Conservation (phyloP, 2,329 filamentous ascomycete genomes). For the Paraphoma sp. region DNA sequence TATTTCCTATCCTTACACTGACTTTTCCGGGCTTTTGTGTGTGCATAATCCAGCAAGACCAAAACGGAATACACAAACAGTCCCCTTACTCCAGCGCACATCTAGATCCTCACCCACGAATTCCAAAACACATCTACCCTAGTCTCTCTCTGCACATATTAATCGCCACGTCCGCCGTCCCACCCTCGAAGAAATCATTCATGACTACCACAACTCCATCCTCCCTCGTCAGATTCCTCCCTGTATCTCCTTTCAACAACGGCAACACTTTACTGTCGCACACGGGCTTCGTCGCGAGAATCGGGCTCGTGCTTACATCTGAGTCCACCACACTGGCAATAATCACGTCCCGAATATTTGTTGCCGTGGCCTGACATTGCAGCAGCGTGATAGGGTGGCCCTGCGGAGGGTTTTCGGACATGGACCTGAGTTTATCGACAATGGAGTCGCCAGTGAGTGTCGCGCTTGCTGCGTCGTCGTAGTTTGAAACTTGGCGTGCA, state of each 20-base stretch:
- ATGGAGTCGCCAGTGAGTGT: constrained; percentile 40
- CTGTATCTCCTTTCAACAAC: constrained; percentile 53
- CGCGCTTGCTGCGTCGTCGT: constrained; percentile 42
- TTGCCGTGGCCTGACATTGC: constrained; percentile 61
- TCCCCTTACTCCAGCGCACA: no score
- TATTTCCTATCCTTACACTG: no score
- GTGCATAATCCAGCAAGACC: no score
- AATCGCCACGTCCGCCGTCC: constrained; percentile 56
- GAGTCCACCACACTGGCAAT: constrained; percentile 54
- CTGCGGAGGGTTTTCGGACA: constrained; percentile 24
- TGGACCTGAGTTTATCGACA: constrained; percentile 28
- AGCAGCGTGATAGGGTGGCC: constrained; percentile 34
- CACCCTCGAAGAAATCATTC: constrained; percentile 62
- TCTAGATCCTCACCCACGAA: no score
- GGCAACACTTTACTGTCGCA: constrained; percentile 58
- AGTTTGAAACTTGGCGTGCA: constrained; percentile 36
- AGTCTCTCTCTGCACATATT: constrained; percentile 50
- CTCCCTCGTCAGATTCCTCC: constrained; percentile 47
- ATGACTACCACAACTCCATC: constrained; percentile 54
- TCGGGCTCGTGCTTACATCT: constrained; percentile 53
- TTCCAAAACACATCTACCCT: constrained; percentile 6
- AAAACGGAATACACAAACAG: no score
- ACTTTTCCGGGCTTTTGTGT: no score
- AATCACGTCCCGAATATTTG: constrained; percentile 57
- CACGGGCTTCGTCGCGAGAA: constrained; percentile 58